phyloP scores from a whole-genome alignment of 176 grass and related monocot species.

The Eragrostis curvula region DNA sequence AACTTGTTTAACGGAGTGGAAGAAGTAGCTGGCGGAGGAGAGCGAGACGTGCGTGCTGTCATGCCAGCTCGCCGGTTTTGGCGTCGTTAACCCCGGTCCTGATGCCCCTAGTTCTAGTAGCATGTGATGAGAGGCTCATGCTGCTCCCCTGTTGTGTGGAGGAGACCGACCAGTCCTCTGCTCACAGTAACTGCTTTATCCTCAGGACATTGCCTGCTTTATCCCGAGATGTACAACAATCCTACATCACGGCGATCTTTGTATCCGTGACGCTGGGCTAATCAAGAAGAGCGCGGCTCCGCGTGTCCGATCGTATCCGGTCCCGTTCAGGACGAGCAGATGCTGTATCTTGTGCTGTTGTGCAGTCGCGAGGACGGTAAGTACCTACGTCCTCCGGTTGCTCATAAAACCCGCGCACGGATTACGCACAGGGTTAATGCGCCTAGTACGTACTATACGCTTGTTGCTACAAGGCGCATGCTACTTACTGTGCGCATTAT shows the following conservation, averaged over 20 bases:
- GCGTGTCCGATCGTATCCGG: slow-evolving; percentile 4
- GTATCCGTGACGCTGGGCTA: not conserved
- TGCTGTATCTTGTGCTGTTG: not conserved
- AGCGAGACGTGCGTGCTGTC: not conserved
- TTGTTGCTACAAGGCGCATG: no score
- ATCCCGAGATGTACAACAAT: not conserved
- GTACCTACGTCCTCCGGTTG: not conserved
- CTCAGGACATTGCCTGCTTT: not conserved
- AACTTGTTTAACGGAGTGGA: not conserved
- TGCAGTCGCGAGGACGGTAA: not conserved
- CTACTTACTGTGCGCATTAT: no score
- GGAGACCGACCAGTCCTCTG: not conserved
- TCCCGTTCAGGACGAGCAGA: not conserved
- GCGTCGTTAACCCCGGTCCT: not conserved
- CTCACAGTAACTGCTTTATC: not conserved
- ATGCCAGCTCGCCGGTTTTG: slow-evolving; percentile 14
- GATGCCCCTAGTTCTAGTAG: no score
- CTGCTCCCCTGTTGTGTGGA: not conserved
- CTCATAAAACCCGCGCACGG: not conserved
- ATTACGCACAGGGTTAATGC: no score
- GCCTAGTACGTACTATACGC: no score
- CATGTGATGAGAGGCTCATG: not conserved
- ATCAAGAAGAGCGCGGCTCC: not conserved
- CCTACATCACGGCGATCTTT: not conserved
- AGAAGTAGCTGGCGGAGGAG: not conserved